These are phyloP conservation scores for Nyctanthes arbortristis DNA, from an alignment of 257 asterid species.

Conservation along the genomic window DNA sequence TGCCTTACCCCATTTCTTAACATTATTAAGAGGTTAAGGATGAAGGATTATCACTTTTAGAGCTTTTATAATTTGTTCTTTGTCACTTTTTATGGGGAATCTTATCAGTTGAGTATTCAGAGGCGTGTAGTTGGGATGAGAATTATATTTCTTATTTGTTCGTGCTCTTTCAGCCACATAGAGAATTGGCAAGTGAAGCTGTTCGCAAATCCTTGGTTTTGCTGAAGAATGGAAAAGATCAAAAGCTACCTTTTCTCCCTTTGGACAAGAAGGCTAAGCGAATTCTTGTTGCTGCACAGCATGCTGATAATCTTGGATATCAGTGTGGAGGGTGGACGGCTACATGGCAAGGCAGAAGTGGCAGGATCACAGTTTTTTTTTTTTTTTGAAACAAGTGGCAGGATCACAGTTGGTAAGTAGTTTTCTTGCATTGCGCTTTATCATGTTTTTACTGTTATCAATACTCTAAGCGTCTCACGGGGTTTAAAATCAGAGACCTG, in stretches of 20 bases:
- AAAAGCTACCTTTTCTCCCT: slow-evolving; percentile 76
- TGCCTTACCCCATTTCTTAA: neutral
- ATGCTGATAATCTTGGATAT: slow-evolving; percentile 97
- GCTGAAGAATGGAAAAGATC: slow-evolving; percentile 88
- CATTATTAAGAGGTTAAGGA: neutral
- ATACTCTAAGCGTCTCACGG: no score
- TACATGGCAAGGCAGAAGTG: no score
- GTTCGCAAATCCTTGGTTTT: slow-evolving; percentile 89
- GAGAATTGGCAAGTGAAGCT: slow-evolving; percentile 82
- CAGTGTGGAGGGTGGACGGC: slow-evolving; percentile 99
- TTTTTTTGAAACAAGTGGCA: slow-evolving; percentile 79
- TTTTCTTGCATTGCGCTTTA: neutral
- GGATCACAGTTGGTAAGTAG: slow-evolving; percentile 76
- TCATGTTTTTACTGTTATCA: slow-evolving; percentile 6
- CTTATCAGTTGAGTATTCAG: neutral
- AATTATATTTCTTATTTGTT: slow-evolving; percentile 8
- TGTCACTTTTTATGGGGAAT: neutral
- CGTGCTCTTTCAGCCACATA: slow-evolving; percentile 38
- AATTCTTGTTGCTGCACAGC: slow-evolving; percentile 83
- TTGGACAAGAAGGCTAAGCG: slow-evolving; percentile 68
- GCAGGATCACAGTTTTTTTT: no score
- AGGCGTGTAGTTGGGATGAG: slow-evolving; percentile 3
- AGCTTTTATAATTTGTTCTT: neutral
- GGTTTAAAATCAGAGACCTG: no score
- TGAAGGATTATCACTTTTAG: neutral